Base-by-base conservation (phyloP, 1,284 basidiomycete species). In the Phylloporus sp. region DNA sequence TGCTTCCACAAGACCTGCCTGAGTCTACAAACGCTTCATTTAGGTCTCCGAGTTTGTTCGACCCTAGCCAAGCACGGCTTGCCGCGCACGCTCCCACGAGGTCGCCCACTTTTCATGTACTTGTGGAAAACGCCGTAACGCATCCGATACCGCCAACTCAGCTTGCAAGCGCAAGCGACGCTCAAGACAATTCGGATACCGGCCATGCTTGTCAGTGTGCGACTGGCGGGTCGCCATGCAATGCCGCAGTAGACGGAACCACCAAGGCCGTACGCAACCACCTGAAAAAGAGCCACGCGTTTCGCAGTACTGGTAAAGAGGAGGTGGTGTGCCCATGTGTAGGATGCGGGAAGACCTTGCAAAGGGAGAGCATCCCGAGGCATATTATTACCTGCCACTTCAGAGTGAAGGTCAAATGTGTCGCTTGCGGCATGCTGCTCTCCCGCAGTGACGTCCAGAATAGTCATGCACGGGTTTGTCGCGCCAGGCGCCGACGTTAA, bases 391-490 rank as follows among this genome's bases (percentile, higher is more conserved):
- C 60, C 0, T 3, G 64, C 15, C 71, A 72, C 40, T 42, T 74
- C 15, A 50, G 39, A 8, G 57, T 65, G 26, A 58, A 46, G 50
- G 61, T 65, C 39, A 2, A 0, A 6, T 72, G 71, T 32, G 7
- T 1, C 5, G 28, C 2, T 1, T 72, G 71, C 29, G 66, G 68
- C 1, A 0, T 34, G 5, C 4, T 1, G 10, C 65, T 74, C 34
- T 70, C 71, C 34, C 73, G 73, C 15, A 24, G 37, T 11, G 71
- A 72, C 34, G 73, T 72, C 52, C 52, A 26, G 32, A 42, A 50
- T 6, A 53, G 58, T 13, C 71, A 72, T 26, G 52, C 46, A 22
- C 61, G 12, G 11, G 47, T 10, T 7, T 74, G 72, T 26, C 62
- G 12, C 2, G 55, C 18, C 12, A 52, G 39, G 24, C 60, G 28